Conservation (phyloP, 1,139 yeast genomes). For the Saccharomyces hybrid region DNA sequence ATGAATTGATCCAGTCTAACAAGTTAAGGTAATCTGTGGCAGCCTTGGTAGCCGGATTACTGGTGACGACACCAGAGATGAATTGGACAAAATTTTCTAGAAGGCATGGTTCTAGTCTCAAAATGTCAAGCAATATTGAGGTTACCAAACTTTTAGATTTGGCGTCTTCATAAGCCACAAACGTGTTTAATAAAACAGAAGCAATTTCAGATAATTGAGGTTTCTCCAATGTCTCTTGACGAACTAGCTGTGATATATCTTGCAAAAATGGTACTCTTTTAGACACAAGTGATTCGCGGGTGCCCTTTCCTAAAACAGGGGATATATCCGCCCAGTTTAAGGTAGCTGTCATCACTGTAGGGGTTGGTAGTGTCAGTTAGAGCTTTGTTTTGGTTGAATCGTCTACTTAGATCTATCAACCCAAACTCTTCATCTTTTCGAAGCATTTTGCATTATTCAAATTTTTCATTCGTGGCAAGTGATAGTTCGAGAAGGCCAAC, state of each 20-base stretch:
- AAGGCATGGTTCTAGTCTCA: slow-evolving; percentile 32
- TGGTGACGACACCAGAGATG: slow-evolving; percentile 31
- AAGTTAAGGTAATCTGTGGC: slow-evolving; percentile 25
- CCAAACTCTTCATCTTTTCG: background rate
- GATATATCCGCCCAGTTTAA: slow-evolving; percentile 18
- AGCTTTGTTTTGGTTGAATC: background rate
- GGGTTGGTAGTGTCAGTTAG: background rate
- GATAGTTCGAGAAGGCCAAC: no score
- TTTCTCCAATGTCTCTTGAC: slow-evolving; percentile 14
- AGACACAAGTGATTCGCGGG: slow-evolving; percentile 17
- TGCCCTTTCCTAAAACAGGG: slow-evolving; percentile 14
- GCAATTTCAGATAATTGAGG: slow-evolving; percentile 22
- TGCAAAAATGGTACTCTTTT: slow-evolving; percentile 18
- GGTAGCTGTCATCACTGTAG: background rate
- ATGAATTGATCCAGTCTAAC: slow-evolving; percentile 26
- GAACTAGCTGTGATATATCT: slow-evolving; percentile 12
- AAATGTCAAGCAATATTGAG: slow-evolving; percentile 35
- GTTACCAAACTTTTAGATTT: slow-evolving; percentile 39
- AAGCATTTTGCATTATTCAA: no score
- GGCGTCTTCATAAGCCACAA: slow-evolving; percentile 39
- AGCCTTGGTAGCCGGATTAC: slow-evolving; percentile 23
- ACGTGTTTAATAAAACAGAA: slow-evolving; percentile 36
- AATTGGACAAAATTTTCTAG: slow-evolving; percentile 36
- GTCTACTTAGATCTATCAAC: background rate
- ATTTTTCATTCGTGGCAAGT: no score